Evolutionary conservation across 345 rosid genomes (phyloP).

Genomic region (Hevea brasiliensis): DNA sequence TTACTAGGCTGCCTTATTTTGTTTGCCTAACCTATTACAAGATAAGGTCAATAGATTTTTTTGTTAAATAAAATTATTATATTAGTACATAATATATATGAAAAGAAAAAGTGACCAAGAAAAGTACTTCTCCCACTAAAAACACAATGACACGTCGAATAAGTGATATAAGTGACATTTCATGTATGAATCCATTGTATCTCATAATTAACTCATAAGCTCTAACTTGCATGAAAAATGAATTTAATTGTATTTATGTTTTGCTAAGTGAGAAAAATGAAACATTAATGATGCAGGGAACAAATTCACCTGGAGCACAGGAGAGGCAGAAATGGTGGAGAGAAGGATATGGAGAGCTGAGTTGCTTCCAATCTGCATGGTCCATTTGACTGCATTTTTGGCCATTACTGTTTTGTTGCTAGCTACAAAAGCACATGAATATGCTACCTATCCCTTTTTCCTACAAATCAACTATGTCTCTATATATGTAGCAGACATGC

Average conservation of each 20-base stretch:
- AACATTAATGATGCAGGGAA: slow-evolving; percentile 41
- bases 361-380: slow-evolving; percentile 40
- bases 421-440: slow-evolving; percentile 29
- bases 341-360: slow-evolving; percentile 40
- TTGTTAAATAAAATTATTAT: background rate
- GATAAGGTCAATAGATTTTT: slow-evolving; percentile 4
- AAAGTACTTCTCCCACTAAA: no score
- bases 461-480: slow-evolving; percentile 29
- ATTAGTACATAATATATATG: no score
- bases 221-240: background rate
- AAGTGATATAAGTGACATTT: no score
- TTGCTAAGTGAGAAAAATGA: background rate
- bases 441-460: slow-evolving; percentile 33
- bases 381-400: slow-evolving; percentile 51
- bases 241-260: background rate
- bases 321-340: slow-evolving; percentile 37
- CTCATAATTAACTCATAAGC: no score
- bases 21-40: slow-evolving; percentile 13
- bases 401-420: slow-evolving; percentile 21
- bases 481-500: slow-evolving; percentile 17
- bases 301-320: slow-evolving; percentile 38
- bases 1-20: slow-evolving; percentile 15
- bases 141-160: no score
- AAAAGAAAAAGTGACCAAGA: no score
- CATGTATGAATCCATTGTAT: no score